These are phyloP conservation scores for Colletotrichum navitas DNA, from an alignment of 2,329 filamentous ascomycete genomes.

Conservation along the genomic window DNA sequence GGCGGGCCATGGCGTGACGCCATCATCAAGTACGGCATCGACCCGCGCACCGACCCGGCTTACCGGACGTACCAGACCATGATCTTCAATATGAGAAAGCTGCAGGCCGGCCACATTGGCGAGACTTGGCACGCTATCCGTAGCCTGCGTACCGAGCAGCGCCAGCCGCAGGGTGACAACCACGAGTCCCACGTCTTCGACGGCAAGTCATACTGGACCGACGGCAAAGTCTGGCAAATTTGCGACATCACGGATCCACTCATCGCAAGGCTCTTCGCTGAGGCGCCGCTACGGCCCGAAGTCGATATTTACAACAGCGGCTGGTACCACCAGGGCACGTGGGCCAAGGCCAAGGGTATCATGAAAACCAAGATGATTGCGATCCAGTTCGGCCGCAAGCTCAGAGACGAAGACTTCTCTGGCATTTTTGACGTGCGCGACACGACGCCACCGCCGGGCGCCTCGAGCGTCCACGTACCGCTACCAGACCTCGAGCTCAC, in stretches of 20 bases:
- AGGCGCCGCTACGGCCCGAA: slow-evolving; percentile 67
- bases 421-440: slow-evolving; percentile 55
- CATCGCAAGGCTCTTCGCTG: slow-evolving; percentile 74
- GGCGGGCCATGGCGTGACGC: slow-evolving; percentile 93
- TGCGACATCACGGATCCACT: slow-evolving; percentile 91
- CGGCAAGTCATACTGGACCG: slow-evolving; percentile 77
- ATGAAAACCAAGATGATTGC: slow-evolving; percentile 88
- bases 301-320: slow-evolving; percentile 77
- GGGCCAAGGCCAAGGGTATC: slow-evolving; percentile 86
- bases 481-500: slow-evolving; percentile 56
- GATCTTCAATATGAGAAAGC: slow-evolving; percentile 80
- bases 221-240: slow-evolving; percentile 94
- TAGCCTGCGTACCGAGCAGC: slow-evolving; percentile 51
- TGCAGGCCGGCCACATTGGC: slow-evolving; percentile 60
- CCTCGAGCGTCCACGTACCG: slow-evolving; percentile 52
- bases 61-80: slow-evolving; percentile 90
- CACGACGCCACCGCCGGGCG: slow-evolving; percentile 49
- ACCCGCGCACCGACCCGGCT: slow-evolving; percentile 82
- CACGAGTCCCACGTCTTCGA: slow-evolving; percentile 81
- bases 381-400: slow-evolving; percentile 68
- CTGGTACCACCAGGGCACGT: slow-evolving; percentile 86
- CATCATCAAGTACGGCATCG: slow-evolving; percentile 86
- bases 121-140: slow-evolving; percentile 64
- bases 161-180: slow-evolving; percentile 56
- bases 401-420: slow-evolving; percentile 62